phyloP scores from a whole-genome alignment of 2,329 filamentous ascomycete species.

The Pseudonectria foliicola region DNA sequence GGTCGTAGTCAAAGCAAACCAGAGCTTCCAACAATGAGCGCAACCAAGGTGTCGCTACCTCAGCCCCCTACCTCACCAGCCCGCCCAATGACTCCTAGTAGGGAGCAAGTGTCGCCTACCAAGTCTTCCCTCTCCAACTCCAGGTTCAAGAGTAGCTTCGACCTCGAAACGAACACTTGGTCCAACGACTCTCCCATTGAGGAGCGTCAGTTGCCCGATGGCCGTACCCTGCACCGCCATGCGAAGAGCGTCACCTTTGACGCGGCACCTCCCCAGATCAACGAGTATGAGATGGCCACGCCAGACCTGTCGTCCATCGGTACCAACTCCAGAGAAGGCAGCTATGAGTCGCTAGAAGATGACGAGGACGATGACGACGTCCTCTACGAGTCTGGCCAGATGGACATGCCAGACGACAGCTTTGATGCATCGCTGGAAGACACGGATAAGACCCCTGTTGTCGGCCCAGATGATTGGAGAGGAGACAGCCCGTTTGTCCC shows the following conservation, averaged over 20 bases:
- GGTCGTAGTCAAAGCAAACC: conserved; percentile 47
- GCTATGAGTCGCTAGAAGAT: conserved; percentile 78
- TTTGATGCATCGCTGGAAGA: conserved; percentile 95
- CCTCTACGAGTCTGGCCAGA: conserved; percentile 45
- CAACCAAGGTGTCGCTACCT: conserved; percentile 37
- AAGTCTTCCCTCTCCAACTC: conserved; percentile 79
- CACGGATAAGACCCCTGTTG: conserved; percentile 93
- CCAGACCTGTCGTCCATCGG: conserved; percentile 90
- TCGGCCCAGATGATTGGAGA: conserved; percentile 95
- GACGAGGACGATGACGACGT: conserved; percentile 62
- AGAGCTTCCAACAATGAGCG: conserved; percentile 50
- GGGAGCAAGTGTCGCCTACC: conserved; percentile 68
- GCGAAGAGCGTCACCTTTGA: conserved; percentile 98
- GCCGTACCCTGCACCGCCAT: conserved; percentile 68
- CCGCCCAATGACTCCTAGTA: conserved; percentile 49
- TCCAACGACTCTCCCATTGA: conserved; percentile 56
- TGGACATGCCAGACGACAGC: conserved; percentile 62
- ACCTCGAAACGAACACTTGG: conserved; percentile 62
- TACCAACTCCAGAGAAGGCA: conserved; percentile 84
- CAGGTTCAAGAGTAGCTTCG: conserved; percentile 61
- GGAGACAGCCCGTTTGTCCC: conserved; percentile 53
- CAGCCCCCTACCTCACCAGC: conserved; percentile 27
- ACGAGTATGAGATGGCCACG: conserved; percentile 97
- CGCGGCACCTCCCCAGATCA: conserved; percentile 83
- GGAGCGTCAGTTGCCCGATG: conserved; percentile 54